These are phyloP conservation scores for Yamadazyma epiphylla DNA, from an alignment of 1,139 yeast genomes.

Conservation along the genomic window DNA sequence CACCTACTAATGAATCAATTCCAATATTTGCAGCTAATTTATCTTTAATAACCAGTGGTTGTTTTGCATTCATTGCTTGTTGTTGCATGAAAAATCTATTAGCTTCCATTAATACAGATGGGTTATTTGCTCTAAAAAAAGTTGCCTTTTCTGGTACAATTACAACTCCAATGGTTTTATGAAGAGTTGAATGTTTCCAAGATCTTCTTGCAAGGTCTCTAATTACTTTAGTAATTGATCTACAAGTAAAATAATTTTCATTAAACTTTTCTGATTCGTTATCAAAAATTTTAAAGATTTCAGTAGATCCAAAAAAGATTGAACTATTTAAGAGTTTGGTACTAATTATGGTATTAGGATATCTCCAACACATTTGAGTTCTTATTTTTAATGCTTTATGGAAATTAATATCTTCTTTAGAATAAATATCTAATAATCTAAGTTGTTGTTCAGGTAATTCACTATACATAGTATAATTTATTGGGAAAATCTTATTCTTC, in stretches of 20 bases:
- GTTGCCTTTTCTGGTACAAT: slow-evolving; percentile 61
- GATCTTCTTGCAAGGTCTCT: slow-evolving; percentile 88
- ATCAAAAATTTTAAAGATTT: slow-evolving; percentile 40
- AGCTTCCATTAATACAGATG: slow-evolving; percentile 87
- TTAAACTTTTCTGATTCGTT: slow-evolving; percentile 28
- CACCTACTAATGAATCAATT: slow-evolving; percentile 76
- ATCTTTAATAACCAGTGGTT: slow-evolving; percentile 26
- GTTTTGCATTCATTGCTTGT: slow-evolving; percentile 30
- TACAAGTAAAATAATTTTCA: slow-evolving; percentile 34
- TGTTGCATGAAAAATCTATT: slow-evolving; percentile 70
- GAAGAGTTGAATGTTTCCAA: slow-evolving; percentile 71
- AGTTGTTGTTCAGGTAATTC: slow-evolving; percentile 45
- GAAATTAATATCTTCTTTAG: slow-evolving; percentile 59
- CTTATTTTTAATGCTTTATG: slow-evolving; percentile 72
- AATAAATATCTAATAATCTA: slow-evolving; percentile 66
- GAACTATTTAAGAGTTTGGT: slow-evolving; percentile 73
- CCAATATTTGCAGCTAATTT: slow-evolving; percentile 80
- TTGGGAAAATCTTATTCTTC: slow-evolving; percentile 52
- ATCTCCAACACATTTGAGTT: slow-evolving; percentile 87
- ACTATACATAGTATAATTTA: slow-evolving; percentile 43
- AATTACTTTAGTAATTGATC: slow-evolving; percentile 65
- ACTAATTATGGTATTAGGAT: slow-evolving; percentile 73
- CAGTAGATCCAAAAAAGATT: slow-evolving; percentile 68
- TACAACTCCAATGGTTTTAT: slow-evolving; percentile 62
- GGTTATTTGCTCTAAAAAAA: slow-evolving; percentile 73